These are phyloP conservation scores for Caloboletus inedulis DNA, from an alignment of 1,284 basidiomycete species.

Conservation along the genomic window DNA sequence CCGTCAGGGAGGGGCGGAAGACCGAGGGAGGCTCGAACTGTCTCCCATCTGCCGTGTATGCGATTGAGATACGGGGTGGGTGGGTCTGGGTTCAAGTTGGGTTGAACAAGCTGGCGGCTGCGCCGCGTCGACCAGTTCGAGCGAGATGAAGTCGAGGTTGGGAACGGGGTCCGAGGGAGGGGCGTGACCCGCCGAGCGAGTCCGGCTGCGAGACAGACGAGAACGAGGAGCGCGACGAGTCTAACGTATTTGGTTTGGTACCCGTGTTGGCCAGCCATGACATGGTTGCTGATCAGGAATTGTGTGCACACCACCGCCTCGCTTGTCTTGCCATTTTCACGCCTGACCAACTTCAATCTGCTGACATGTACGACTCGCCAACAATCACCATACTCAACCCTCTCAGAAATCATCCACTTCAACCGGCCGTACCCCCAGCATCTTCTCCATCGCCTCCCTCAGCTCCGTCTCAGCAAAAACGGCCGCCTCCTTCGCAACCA, in stretches of 20 bases:
- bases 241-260: conserved; percentile 15
- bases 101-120: background rate
- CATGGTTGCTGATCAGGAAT: conserved; percentile 11
- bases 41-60: conserved; percentile 33
- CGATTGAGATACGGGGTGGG: background rate
- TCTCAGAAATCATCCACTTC: conserved; percentile 35
- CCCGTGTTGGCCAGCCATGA: conserved; percentile 20
- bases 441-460: conserved; percentile 65
- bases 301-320: too few relatives aligned
- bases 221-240: conserved; percentile 19
- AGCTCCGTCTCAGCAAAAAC: conserved; percentile 70
- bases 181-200: conserved; percentile 9
- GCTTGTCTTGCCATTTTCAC: background rate
- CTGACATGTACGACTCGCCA: background rate
- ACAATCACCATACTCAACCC: background rate
- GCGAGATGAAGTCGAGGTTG: background rate
- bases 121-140: background rate
- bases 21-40: conserved; percentile 28
- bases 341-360: background rate
- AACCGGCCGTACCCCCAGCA: conserved; percentile 54
- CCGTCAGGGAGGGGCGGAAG: conserved; percentile 20
- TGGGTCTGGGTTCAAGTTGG: background rate
- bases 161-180: background rate
- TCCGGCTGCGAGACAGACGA: conserved; percentile 20
- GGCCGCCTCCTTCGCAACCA: conserved; percentile 64